Evolutionary conservation across 2,329 filamentous ascomycete genomes (phyloP), one percentile per base, ranked within the genome.

Genomic region (Sporothrix pseudoabietina): DNA sequence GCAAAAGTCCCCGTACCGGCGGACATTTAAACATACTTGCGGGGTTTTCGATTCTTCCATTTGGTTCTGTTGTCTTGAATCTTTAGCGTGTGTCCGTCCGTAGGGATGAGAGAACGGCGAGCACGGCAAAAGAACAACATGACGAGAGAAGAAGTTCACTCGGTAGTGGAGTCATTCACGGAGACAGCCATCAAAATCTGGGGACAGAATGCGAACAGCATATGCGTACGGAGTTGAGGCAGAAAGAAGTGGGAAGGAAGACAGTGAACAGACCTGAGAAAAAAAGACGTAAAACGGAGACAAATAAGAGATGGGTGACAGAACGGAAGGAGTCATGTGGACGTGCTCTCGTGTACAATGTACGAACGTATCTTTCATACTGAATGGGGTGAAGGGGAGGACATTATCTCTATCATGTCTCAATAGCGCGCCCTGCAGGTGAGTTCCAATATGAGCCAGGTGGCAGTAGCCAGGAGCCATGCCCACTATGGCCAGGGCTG

Each of bases 281-380:
- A 35, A 55, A 55, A 26, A 26, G 22, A 55, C 52, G 26, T 26
- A n/a, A 26, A 55, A 49, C 44, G 52, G 14, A 59, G 55, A 26
- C 52, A 54, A 22, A 16, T 54, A 54, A 57, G 26, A 57, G 26
- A 57, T 7, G 55, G 32, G 32, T 57, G 55, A 32, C 26, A 57
- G 26, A 26, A 54, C 19, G 26, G 55, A 57, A 8, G 19, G 49
- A 57, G 55, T 32, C 55, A 57, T 57, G 26, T 32, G 59, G 59
- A 32, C 63, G 63, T 68, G 41, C 63, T 68, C 63, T 68, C 12
- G 63, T 44, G 41, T 68, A 68, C 41, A 68, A 68, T 32, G 63
- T 68, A 68, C 49, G 22, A 68, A 68, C 32, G 63, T 68, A 68
- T 68, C 39, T 68, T 68, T 26, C 44, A 49, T 68, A 39, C 65